Percentiles rank a stretch among this genome's conserved stretches.
Conservation (phyloP, 2,329 filamentous ascomycete genomes). For the Epichloe elymi region DNA sequence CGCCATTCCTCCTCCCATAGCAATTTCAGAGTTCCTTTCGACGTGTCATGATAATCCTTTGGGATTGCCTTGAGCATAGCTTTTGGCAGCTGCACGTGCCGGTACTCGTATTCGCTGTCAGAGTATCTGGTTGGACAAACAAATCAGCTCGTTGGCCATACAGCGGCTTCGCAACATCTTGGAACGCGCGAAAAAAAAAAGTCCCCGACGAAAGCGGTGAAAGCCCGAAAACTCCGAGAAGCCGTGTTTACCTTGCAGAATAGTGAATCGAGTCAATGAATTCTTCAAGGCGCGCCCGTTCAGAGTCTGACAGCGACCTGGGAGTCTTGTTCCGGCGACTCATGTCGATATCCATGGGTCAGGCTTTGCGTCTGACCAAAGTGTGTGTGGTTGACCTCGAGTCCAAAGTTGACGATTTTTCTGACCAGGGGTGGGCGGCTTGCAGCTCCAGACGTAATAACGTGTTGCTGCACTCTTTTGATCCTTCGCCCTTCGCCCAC, state of each 20-base stretch:
- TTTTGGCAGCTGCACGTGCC: conserved; percentile 94
- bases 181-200: neutral
- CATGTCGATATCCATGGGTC: conserved; percentile 52
- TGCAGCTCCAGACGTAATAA: neutral
- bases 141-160: conserved; percentile 3
- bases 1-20: conserved; percentile 99
- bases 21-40: conserved; percentile 86
- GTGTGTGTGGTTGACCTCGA: conserved; percentile 4
- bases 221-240: neutral
- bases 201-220: neutral
- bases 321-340: conserved; percentile 78
- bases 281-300: conserved; percentile 76
- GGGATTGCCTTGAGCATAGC: conserved; percentile 97
- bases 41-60: conserved; percentile 80
- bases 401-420: neutral
- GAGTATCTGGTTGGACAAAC: conserved; percentile 53
- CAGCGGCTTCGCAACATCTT: neutral
- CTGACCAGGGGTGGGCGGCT: neutral
- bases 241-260: conserved; percentile 56
- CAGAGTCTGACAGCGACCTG: conserved; percentile 63
- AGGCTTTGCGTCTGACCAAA: conserved; percentile 2
- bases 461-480: neutral
- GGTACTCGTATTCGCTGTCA: conserved; percentile 88
- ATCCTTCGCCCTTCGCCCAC: neutral
- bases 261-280: conserved; percentile 93